A percentile compares a stretch with the other conserved stretches of the same genome.
Conservation (phyloP, 805 yeast species). For the Spathaspora arborariae region DNA sequence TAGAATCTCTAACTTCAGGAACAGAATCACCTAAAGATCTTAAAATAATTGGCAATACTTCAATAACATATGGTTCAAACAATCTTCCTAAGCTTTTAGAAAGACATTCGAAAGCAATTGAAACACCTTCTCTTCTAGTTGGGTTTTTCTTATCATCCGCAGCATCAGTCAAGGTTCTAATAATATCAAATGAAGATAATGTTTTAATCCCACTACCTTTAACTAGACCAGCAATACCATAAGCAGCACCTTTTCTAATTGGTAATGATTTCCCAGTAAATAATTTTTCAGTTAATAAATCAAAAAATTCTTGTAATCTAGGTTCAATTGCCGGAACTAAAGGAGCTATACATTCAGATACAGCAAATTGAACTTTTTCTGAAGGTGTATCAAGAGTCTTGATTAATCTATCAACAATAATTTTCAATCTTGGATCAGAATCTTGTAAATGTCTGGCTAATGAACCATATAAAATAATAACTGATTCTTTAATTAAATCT, state of each 20-base stretch:
- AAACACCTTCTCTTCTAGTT: constrained; percentile 79
- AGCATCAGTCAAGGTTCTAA: constrained; percentile 72
- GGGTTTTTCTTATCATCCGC: constrained; percentile 81
- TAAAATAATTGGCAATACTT: constrained; percentile 76
- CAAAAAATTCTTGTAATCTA: constrained; percentile 52
- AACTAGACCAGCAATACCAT: constrained; percentile 91
- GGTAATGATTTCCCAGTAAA: constrained; percentile 47
- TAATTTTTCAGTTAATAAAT: constrained; percentile 54
- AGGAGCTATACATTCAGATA: constrained; percentile 83
- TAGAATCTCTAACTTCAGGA: constrained; percentile 84
- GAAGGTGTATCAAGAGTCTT: constrained; percentile 81
- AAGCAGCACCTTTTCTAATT: constrained; percentile 89
- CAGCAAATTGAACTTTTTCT: constrained; percentile 84
- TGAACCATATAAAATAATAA: constrained; percentile 85
- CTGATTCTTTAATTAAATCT: constrained; percentile 70
- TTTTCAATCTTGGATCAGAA: constrained; percentile 60
- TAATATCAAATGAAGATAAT: constrained; percentile 70
- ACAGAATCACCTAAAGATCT: constrained; percentile 80
- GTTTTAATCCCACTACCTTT: constrained; percentile 86
- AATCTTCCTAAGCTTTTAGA: constrained; percentile 69
- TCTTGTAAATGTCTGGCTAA: constrained; percentile 78
- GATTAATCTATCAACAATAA: constrained; percentile 66
- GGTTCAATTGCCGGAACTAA: constrained; percentile 58
- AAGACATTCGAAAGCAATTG: constrained; percentile 79
- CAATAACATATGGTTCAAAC: constrained; percentile 94